Evolutionary conservation across 2,329 filamentous ascomycete genomes (phyloP).

Genomic region (Keithomyces neogunnii): DNA sequence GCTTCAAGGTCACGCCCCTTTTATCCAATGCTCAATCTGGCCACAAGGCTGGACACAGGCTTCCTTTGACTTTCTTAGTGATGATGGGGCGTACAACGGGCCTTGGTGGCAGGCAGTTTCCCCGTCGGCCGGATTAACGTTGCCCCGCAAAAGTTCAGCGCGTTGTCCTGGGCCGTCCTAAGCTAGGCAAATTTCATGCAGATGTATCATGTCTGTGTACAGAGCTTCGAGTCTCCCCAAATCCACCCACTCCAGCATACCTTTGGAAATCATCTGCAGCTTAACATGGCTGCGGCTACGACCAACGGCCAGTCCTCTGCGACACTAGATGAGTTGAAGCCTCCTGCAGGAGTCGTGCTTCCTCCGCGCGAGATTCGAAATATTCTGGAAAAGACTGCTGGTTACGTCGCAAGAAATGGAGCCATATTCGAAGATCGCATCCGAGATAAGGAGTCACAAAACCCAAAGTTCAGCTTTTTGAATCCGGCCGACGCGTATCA

Average conservation of each 20-base stretch:
- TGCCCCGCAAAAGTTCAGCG: neutral
- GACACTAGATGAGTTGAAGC: slow-evolving; percentile 60
- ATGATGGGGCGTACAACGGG: too few relatives aligned
- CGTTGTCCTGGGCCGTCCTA: too few relatives aligned
- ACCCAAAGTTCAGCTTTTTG: slow-evolving; percentile 89
- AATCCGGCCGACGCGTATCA: slow-evolving; percentile 74
- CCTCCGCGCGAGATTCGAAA: slow-evolving; percentile 82
- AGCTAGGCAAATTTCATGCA: too few relatives aligned
- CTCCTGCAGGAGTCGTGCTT: slow-evolving; percentile 75
- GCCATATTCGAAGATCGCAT: slow-evolving; percentile 73
- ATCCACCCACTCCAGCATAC: neutral
- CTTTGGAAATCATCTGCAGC: slow-evolving; percentile 6
- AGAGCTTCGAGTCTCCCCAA: neutral
- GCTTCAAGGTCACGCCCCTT: too few relatives aligned
- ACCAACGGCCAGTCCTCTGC: slow-evolving; percentile 45
- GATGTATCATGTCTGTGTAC: neutral
- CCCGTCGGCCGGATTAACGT: neutral
- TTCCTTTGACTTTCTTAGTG: too few relatives aligned
- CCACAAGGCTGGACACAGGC: too few relatives aligned
- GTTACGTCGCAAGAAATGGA: slow-evolving; percentile 70
- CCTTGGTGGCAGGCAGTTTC: too few relatives aligned
- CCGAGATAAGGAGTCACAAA: slow-evolving; percentile 72
- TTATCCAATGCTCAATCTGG: too few relatives aligned
- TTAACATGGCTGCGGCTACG: slow-evolving; percentile 23
- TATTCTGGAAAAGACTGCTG: slow-evolving; percentile 88